Evolutionary conservation across 192 early-diverging fungal genomes (phyloP).

Genomic region (Geranomyces michiganensis): DNA sequence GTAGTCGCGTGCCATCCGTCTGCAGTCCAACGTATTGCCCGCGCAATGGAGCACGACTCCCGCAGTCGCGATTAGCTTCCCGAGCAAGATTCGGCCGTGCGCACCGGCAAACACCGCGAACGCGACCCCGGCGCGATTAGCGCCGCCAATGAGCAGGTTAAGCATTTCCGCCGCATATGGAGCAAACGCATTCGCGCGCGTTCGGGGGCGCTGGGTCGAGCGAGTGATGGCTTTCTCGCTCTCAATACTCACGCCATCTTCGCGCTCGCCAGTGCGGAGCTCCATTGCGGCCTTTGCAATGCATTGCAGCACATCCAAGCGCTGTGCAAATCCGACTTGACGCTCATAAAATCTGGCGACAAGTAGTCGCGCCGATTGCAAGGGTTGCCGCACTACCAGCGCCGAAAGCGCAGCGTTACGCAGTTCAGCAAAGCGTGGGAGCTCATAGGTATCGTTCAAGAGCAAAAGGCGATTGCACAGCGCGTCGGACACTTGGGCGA

Average conservation of each 20-base stretch:
- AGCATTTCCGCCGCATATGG: conserved; percentile 8
- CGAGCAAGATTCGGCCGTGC: conserved; percentile 13
- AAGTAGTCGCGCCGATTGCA: background rate
- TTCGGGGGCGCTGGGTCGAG: background rate
- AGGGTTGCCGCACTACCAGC: background rate
- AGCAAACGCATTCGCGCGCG: conserved; percentile 9
- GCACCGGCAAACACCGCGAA: conserved; percentile 6
- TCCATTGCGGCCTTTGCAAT: background rate
- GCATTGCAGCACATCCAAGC: conserved; percentile 9
- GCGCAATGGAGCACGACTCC: conserved; percentile 17
- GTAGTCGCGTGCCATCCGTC: conserved; percentile 14
- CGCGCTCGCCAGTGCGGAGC: background rate
- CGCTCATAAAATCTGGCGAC: conserved; percentile 2
- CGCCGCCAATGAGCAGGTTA: background rate
- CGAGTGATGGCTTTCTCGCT: background rate
- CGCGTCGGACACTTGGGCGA: background rate
- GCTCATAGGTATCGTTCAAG: conserved; percentile 17
- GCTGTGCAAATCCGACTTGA: background rate
- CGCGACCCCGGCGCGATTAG: background rate
- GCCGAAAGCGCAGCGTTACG: background rate
- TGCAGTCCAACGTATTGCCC: conserved; percentile 6
- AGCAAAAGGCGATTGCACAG: background rate
- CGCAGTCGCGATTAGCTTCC: conserved; percentile 15
- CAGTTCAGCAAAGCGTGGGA: conserved; percentile 2
- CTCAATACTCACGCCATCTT: background rate